Base-by-base conservation (phyloP, 202 grass and related monocot species). In the Panicum virgatum region DNA sequence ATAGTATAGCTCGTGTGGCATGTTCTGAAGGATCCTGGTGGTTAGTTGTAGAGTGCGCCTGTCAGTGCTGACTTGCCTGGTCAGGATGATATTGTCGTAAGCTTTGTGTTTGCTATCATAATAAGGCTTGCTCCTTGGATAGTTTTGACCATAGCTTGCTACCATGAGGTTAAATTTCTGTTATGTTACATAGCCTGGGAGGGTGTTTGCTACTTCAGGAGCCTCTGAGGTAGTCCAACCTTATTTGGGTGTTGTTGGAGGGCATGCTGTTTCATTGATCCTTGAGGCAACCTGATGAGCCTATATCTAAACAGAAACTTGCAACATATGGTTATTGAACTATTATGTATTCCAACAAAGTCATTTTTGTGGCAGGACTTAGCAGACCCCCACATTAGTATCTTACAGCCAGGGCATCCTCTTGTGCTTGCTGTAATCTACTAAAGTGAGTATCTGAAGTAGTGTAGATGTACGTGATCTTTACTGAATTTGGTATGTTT, bases 351-450 rank as follows among this genome's bases (percentile, higher is more conserved):
- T 40, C 18, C 26, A 62, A 44, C 69, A 22, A 79, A 72, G 9
- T 50, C 20, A 34, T 60, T 36, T 75, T 52, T 23, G 8, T 19
- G 0, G 12, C 46, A 32, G 61, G 62, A 88, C 25, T 56, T 50
- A 69, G 23, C 16, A 38, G 22, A 30, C 10, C 29, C 1, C 9
- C 32, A n/a, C 18, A 48, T 7, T 12, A 47, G 26, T 57, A 57
- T 29, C 72, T 66, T 18, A 46, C 8, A 75, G 15, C n/a, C 29
- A 75, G 36, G 48, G 53, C 36, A 78, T 88, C 46, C 27, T 39
- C 47, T 47, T 54, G 29, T 34, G 59, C 6, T 37, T 47, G 47
- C 48, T 74, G 50, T 63, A 39, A 39, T 73, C 6, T 47, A 37
- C 42, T 64, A 9, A 54, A 53, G 66, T 62, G 9, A 71, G 18